Evolutionary conservation across 306 rosid genomes (phyloP).

Genomic region (Arachis stenosperma): DNA sequence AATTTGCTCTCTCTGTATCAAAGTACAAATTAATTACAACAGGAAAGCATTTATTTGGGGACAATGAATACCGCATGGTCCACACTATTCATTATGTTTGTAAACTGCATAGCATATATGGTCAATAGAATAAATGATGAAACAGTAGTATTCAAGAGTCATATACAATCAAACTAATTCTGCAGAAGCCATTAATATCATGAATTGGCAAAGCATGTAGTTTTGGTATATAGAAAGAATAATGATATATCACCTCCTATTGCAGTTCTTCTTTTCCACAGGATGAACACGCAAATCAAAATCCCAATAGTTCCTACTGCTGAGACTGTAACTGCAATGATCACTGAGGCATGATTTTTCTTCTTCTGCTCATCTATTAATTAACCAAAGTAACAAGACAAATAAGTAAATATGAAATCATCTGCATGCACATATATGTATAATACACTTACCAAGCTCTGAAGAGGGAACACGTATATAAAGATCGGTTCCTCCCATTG

Average conservation of each 20-base stretch:
- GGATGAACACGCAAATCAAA: neutral
- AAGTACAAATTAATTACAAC: too few relatives aligned
- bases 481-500: slow-evolving; percentile 30
- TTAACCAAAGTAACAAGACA: neutral
- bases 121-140: too few relatives aligned
- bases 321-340: neutral
- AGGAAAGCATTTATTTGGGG: neutral
- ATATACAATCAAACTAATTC: too few relatives aligned
- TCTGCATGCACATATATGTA: neutral
- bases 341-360: neutral
- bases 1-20: neutral
- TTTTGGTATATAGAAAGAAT: too few relatives aligned
- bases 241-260: neutral
- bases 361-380: neutral
- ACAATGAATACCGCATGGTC: too few relatives aligned
- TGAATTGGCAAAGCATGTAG: too few relatives aligned
- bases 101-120: too few relatives aligned
- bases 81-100: too few relatives aligned
- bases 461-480: slow-evolving; percentile 27
- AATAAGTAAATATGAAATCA: neutral
- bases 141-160: too few relatives aligned
- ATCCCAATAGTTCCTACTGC: neutral
- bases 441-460: slow-evolving; percentile 27
- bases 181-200: too few relatives aligned
- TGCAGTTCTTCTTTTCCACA: neutral